phyloP scores from a whole-genome alignment of 441 rosid species.

The Iberis amara region DNA sequence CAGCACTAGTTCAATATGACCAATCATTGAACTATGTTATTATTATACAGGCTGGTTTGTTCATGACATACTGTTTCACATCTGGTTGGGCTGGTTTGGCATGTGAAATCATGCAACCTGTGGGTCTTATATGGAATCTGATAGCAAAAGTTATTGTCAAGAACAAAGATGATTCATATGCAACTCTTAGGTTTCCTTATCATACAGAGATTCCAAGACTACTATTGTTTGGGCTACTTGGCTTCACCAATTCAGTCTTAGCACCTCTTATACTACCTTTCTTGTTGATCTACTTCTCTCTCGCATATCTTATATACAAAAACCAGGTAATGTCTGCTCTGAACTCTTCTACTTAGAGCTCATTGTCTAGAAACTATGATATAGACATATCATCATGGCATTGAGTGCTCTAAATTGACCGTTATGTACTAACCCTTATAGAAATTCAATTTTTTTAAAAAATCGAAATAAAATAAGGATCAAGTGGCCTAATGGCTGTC shows the following conservation, averaged over 20 bases:
- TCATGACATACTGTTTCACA: slow-evolving; percentile 83
- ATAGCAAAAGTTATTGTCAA: slow-evolving; percentile 26
- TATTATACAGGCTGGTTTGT: slow-evolving; percentile 75
- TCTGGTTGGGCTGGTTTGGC: slow-evolving; percentile 96
- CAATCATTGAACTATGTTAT: not conserved
- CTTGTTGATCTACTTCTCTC: slow-evolving; percentile 63
- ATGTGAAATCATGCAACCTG: slow-evolving; percentile 70
- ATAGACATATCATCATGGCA: too few species aligned
- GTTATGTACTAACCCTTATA: too few species aligned
- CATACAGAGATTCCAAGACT: slow-evolving; percentile 88
- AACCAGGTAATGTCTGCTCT: slow-evolving; percentile 56
- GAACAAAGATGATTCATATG: slow-evolving; percentile 37
- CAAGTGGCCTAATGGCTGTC: not conserved
- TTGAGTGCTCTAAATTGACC: too few species aligned
- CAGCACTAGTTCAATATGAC: not conserved
- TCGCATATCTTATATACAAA: slow-evolving; percentile 71
- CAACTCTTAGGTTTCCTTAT: slow-evolving; percentile 63
- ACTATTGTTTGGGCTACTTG: slow-evolving; percentile 76
- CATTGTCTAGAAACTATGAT: too few species aligned
- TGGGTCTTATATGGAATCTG: slow-evolving; percentile 51
- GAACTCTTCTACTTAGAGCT: too few species aligned
- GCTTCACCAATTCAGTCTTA: slow-evolving; percentile 77
- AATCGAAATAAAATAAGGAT: too few species aligned
- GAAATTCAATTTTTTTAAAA: too few species aligned
- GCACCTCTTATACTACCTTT: slow-evolving; percentile 87